Evolutionary conservation across 495 filamentous ascomycete species (phyloP).

Genomic region (Daldinia concentrica): DNA sequence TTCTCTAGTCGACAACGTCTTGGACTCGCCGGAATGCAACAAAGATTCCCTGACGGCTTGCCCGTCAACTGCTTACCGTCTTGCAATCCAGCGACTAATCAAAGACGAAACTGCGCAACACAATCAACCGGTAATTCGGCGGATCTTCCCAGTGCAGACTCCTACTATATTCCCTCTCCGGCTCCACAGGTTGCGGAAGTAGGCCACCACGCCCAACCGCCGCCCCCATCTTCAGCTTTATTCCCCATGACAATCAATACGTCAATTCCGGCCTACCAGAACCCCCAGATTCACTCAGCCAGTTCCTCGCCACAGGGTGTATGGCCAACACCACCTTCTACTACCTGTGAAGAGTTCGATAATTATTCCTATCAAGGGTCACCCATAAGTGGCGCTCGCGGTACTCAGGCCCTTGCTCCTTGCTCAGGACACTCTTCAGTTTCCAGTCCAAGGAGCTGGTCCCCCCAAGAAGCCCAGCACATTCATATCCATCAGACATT

Average conservation of each 20-base stretch:
- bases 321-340: conserved; percentile 40
- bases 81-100: neutral
- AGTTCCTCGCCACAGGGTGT: conserved; percentile 27
- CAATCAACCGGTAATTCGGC: conserved; percentile 31
- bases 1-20: neutral
- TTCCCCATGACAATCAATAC: conserved; percentile 25
- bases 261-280: conserved; percentile 20
- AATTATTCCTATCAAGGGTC: conserved; percentile 35
- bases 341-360: conserved; percentile 34
- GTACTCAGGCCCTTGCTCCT: neutral
- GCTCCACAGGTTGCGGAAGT: conserved; percentile 18
- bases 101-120: conserved; percentile 24
- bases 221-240: neutral
- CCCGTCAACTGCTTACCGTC: conserved; percentile 21
- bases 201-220: conserved; percentile 21
- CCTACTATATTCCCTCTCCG: conserved; percentile 29
- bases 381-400: conserved; percentile 12
- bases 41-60: conserved; percentile 23
- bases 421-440: conserved; percentile 8
- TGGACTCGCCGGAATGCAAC: conserved; percentile 31
- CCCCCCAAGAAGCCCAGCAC: conserved; percentile 14
- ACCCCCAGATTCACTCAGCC: conserved; percentile 11
- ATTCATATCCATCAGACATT: conserved; percentile 1
- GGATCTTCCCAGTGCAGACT: conserved; percentile 6
- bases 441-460: conserved; percentile 31